Conservation (phyloP, 352 stramenopile species). For the Globisporangium heterothallicum region DNA sequence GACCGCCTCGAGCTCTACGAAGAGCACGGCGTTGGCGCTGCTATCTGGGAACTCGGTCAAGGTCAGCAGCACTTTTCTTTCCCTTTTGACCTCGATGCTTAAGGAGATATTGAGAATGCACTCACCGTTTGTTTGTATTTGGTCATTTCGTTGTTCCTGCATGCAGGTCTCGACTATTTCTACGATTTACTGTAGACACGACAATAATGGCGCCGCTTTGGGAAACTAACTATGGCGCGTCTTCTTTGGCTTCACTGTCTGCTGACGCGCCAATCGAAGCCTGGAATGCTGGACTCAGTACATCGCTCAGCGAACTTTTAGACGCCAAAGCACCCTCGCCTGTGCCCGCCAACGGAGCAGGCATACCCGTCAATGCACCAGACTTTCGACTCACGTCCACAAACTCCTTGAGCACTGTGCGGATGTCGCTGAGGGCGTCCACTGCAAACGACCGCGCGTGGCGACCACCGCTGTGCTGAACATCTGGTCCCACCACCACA, state of each 20-base stretch:
- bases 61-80: constrained; percentile 26
- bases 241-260: neutral
- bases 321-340: neutral
- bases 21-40: constrained; percentile 40
- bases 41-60: constrained; percentile 81
- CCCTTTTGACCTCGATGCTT: neutral
- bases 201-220: too few species aligned
- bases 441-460: constrained; percentile 56
- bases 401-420: constrained; percentile 73
- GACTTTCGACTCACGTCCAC: constrained; percentile 43
- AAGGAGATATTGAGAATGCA: neutral
- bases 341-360: neutral
- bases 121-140: constrained; percentile 1
- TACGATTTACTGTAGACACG: constrained; percentile 33
- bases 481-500: constrained; percentile 57
- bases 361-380: constrained; percentile 7
- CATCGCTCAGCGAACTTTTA: constrained; percentile 4
- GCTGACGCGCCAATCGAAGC: neutral
- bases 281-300: constrained; percentile 3
- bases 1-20: constrained; percentile 59
- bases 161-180: constrained; percentile 71
- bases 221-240: constrained; percentile 2
- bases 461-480: constrained; percentile 57
- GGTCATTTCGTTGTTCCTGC: constrained; percentile 7
- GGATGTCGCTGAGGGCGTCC: constrained; percentile 59